A percentile compares a stretch with the other conserved stretches of the same genome.
Evolutionary conservation across 345 rosid species (phyloP).

Genomic region (Populus euphratica): DNA sequence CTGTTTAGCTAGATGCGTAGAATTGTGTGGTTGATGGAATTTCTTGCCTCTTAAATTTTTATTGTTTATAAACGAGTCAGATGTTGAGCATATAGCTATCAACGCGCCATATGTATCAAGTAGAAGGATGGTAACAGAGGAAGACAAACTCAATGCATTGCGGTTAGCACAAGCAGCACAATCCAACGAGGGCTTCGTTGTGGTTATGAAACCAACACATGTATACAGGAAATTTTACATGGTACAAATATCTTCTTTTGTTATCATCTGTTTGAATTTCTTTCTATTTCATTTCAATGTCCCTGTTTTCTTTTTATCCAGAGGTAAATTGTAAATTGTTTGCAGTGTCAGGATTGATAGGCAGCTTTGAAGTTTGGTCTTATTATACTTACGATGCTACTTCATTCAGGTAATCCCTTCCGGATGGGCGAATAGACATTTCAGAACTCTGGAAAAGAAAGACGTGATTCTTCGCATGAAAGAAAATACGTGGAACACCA

Average conservation of each 20-base stretch:
- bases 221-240: constrained; percentile 42
- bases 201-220: constrained; percentile 52
- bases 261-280: background rate
- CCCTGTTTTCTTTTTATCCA: background rate
- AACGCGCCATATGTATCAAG: constrained; percentile 17
- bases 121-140: constrained; percentile 36
- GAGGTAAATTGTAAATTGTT: background rate
- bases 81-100: background rate
- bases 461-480: constrained; percentile 35
- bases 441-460: constrained; percentile 23
- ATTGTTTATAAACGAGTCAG: background rate
- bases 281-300: background rate
- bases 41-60: background rate
- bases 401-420: constrained; percentile 40
- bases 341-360: background rate
- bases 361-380: background rate
- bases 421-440: constrained; percentile 33
- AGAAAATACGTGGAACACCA: constrained; percentile 33
- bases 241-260: constrained; percentile 25
- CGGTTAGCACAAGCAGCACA: constrained; percentile 32
- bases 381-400: background rate
- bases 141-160: constrained; percentile 28
- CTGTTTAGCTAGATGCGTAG: background rate
- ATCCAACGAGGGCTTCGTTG: constrained; percentile 36
- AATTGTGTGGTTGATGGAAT: background rate